Evolutionary conservation across 192 early-diverging fungal species (phyloP).

Genomic region (Gryganskiella cystojenkinii): DNA sequence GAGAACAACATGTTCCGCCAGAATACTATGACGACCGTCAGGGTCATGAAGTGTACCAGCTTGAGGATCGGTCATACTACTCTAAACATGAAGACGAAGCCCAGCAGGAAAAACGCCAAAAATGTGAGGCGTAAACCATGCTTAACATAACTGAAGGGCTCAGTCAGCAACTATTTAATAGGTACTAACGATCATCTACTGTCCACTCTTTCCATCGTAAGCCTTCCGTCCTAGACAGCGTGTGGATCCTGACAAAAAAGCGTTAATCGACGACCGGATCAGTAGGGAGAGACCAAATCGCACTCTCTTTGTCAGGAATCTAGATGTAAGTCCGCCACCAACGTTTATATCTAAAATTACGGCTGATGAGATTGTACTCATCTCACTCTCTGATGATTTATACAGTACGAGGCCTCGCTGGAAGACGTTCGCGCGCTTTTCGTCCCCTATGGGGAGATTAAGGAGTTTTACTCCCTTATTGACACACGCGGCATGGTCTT

Average conservation of each 20-base stretch:
- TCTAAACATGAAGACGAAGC: too few relatives aligned
- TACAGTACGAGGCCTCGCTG: constrained; percentile 51
- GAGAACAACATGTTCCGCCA: too few relatives aligned
- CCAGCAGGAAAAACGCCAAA: too few relatives aligned
- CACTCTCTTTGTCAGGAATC: constrained; percentile 56
- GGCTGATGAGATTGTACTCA: neutral
- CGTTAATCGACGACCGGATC: constrained; percentile 45
- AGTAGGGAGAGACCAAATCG: constrained; percentile 54
- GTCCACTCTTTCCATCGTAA: too few relatives aligned
- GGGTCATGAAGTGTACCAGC: too few relatives aligned
- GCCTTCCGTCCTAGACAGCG: too few relatives aligned
- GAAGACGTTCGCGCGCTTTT: constrained; percentile 56
- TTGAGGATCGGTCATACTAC: too few relatives aligned
- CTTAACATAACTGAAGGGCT: too few relatives aligned
- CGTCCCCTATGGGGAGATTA: constrained; percentile 67
- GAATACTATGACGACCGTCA: too few relatives aligned
- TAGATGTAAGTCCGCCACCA: constrained; percentile 57
- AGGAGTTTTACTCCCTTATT: constrained; percentile 65
- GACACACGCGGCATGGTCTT: constrained; percentile 67
- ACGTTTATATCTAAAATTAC: neutral
- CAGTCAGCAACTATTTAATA: too few relatives aligned
- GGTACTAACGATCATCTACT: too few relatives aligned
- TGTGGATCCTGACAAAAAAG: constrained; percentile 4
- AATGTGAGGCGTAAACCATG: too few relatives aligned
- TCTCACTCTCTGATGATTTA: neutral